Percentiles rank a stretch among this genome's conserved stretches.
Conservation (phyloP, 2,329 filamentous ascomycete species). For the Diaporthe ilicicola region DNA sequence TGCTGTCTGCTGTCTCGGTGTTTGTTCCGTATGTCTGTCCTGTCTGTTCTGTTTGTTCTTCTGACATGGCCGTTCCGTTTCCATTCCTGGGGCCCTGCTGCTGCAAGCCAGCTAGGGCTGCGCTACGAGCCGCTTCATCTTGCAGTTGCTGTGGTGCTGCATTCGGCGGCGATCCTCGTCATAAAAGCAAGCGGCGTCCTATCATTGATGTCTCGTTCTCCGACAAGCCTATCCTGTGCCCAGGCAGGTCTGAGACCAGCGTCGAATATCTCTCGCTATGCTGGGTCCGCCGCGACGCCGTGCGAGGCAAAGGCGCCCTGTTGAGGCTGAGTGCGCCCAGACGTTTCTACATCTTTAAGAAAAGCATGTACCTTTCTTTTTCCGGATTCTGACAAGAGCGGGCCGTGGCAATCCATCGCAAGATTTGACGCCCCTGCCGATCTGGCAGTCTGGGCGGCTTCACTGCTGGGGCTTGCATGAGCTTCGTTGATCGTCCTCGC, state of each 20-base stretch:
- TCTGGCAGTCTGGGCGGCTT: background rate
- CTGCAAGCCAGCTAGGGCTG: conserved; percentile 1
- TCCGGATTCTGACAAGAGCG: background rate
- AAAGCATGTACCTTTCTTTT: background rate
- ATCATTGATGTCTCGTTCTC: conserved; percentile 21
- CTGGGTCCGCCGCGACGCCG: background rate
- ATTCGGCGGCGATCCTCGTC: background rate
- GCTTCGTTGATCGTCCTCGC: background rate
- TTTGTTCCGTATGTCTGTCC: conserved; percentile 2
- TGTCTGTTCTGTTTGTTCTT: background rate
- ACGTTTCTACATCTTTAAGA: background rate
- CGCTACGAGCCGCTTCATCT: conserved; percentile 8
- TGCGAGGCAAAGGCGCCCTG: background rate
- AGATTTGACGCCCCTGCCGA: conserved; percentile 6
- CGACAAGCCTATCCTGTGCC: background rate
- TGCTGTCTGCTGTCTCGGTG: background rate
- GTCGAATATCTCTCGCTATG: conserved; percentile 1
- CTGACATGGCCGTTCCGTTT: background rate
- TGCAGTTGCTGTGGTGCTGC: background rate
- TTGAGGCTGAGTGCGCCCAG: background rate
- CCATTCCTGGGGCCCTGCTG: conserved; percentile 1
- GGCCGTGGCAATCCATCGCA: conserved; percentile 1
- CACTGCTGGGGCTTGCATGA: background rate
- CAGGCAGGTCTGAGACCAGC: background rate
- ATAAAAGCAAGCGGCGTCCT: background rate